These are phyloP conservation scores for Rhizopus delemar DNA, from an alignment of 371 early-diverging fungal species.

Conservation along the genomic window DNA sequence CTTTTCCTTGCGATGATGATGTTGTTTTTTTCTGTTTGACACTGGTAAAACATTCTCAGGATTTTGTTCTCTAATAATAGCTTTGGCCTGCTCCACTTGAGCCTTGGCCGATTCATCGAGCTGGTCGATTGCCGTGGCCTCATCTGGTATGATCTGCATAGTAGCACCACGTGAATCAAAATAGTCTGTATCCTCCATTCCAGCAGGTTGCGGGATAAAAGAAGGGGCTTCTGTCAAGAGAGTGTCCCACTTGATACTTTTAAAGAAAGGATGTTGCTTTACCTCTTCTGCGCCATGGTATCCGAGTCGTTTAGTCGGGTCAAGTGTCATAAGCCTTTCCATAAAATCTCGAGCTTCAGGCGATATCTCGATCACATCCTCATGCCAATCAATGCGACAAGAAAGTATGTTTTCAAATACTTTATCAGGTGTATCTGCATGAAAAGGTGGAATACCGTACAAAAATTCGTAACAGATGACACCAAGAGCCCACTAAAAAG, in stretches of 20 bases:
- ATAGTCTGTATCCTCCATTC: constrained; percentile 88
- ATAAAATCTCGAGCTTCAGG: constrained; percentile 88
- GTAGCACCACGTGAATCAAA: constrained; percentile 89
- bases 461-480: constrained; percentile 90
- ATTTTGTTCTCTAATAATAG: constrained; percentile 48
- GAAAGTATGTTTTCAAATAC: constrained; percentile 88
- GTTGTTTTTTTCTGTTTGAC: constrained; percentile 1
- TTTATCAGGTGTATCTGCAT: constrained; percentile 76
- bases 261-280: constrained; percentile 69
- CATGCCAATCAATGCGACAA: constrained; percentile 73
- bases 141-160: constrained; percentile 50
- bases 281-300: constrained; percentile 67
- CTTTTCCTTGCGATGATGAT: background rate
- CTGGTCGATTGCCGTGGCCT: background rate
- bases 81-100: constrained; percentile 44
- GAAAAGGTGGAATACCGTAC: constrained; percentile 85
- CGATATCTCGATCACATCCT: constrained; percentile 68
- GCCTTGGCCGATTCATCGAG: constrained; percentile 29
- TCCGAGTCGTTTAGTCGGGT: constrained; percentile 80
- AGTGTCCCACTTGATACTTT: constrained; percentile 67
- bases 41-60: constrained; percentile 28
- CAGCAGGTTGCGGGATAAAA: constrained; percentile 83
- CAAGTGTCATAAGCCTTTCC: constrained; percentile 73
- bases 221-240: constrained; percentile 70
- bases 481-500: constrained; percentile 82